Evolutionary conservation across 2,329 filamentous ascomycete genomes (phyloP).

Genomic region (Didymella lethalis): DNA sequence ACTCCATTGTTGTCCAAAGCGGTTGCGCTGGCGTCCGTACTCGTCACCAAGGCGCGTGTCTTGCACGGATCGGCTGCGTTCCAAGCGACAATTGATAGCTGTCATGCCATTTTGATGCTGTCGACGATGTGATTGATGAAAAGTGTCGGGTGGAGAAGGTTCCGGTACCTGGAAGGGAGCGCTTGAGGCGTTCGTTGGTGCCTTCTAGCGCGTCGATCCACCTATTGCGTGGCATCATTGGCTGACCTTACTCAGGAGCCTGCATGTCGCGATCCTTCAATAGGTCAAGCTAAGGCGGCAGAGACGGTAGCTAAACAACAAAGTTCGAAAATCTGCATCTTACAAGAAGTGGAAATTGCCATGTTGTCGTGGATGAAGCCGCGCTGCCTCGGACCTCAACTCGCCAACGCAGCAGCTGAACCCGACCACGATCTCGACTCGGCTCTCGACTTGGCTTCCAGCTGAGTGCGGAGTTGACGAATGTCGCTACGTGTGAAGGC

Average conservation of each 20-base stretch:
- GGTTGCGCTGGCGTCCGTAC: slow-evolving; percentile 2
- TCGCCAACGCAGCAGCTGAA: neutral
- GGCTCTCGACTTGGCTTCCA: neutral
- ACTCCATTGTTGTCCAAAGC: slow-evolving; percentile 18
- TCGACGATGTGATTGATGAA: slow-evolving; percentile 19
- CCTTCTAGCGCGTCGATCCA: slow-evolving; percentile 15
- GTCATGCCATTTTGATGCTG: slow-evolving; percentile 1
- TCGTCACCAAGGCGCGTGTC: slow-evolving; percentile 8
- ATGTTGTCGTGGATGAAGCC: neutral
- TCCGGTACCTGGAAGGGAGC: slow-evolving; percentile 11
- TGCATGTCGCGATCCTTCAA: neutral
- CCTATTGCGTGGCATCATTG: slow-evolving; percentile 27
- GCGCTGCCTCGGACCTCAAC: neutral
- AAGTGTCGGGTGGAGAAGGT: slow-evolving; percentile 5
- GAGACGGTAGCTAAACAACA: slow-evolving; percentile 14
- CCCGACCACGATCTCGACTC: neutral
- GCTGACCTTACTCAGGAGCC: slow-evolving; percentile 12
- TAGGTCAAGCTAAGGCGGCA: slow-evolving; percentile 11
- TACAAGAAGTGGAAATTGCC: slow-evolving; percentile 12
- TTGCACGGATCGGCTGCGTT: slow-evolving; percentile 7
- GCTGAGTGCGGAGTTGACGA: neutral
- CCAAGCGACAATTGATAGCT: slow-evolving; percentile 17
- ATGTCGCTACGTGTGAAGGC: neutral
- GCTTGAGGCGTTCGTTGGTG: slow-evolving; percentile 28
- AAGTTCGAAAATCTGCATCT: slow-evolving; percentile 14